These are phyloP conservation scores for Tulasnella sp. DNA, from an alignment of 768 basidiomycete species.

Conservation along the genomic window DNA sequence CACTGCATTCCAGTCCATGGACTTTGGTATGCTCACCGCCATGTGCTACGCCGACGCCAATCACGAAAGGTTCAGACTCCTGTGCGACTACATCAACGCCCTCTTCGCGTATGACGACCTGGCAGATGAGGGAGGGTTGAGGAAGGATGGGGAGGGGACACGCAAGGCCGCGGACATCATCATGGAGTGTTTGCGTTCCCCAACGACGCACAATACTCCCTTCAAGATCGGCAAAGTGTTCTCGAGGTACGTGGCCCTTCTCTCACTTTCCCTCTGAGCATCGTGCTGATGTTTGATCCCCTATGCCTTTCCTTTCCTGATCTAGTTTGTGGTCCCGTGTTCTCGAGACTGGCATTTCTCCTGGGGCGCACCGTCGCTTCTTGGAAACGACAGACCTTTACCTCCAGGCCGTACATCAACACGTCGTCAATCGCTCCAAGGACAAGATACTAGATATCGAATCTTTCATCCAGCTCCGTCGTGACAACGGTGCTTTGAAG, in stretches of 20 bases:
- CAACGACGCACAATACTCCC: background rate
- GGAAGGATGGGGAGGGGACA: conserved; percentile 11
- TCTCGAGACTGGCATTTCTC: background rate
- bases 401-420: conserved; percentile 20
- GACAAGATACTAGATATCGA: conserved; percentile 20
- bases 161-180: conserved; percentile 10
- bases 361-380: conserved; percentile 19
- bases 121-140: conserved; percentile 14
- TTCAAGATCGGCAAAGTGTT: conserved; percentile 12
- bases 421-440: conserved; percentile 23
- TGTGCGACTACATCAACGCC: conserved; percentile 15
- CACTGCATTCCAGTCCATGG: conserved; percentile 1
- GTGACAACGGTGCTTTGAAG: conserved; percentile 22
- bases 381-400: conserved; percentile 22
- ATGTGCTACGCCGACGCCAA: conserved; percentile 16
- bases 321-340: conserved; percentile 18
- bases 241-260: conserved; percentile 1
- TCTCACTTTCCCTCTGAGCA: background rate
- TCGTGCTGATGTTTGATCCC: background rate
- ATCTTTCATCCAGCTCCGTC: conserved; percentile 22
- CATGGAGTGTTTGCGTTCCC: background rate
- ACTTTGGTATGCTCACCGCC: conserved; percentile 14
- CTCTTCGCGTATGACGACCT: conserved; percentile 18
- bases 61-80: conserved; percentile 8
- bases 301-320: background rate